Base-by-base conservation (phyloP, 441 rosid genomes). In the Breynia disticha region DNA sequence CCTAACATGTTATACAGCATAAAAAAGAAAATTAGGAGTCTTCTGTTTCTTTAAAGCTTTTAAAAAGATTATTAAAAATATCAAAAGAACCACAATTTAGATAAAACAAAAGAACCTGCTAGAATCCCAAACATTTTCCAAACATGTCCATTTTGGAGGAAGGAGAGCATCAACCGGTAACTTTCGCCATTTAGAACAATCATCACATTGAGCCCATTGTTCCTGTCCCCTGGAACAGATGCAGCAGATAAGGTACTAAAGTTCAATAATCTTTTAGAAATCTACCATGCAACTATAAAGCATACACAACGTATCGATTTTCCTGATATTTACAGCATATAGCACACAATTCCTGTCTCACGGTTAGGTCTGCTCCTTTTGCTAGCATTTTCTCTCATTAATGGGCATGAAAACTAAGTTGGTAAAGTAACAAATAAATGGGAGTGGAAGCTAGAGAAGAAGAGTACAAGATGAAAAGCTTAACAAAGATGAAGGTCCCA, bases 171-270 rank as follows among this genome's bases (percentile, higher is more conserved):
- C 81, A 20, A 57, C 24, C 2, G 95, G 93, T 71, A 93, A 70
- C 72, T 76, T 82, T 71, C 95, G 70, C 98, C 96, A 91, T 75
- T 88, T 91, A 46, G 67, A 77, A 72, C 98, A 91, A 64, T 81
- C 78, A 54, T 91, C 98, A 62, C 98, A 91, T 52, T 79, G 82
- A 42, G 78, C 88, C 97, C 98, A 93, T 71, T 81, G 95, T 51
- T 76, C 88, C 24, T 70, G 78, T 55, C 54, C 81, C 67, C 97
- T 93, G 82, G 16, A 20, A 45, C 61, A 38, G 21, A 49, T 18
- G 35, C 49, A 35, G 37, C 13, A 19, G 57, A 60, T 56, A 58
- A 46, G 61, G 50, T 19, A 32, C 17, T 32, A 8, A 46, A 59
- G 15, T 42, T 39, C 5, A 14, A 20, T 50, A 28, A 24, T 19